phyloP scores from a whole-genome alignment of 768 basidiomycete species.

The Kwoniella dendrophila region DNA sequence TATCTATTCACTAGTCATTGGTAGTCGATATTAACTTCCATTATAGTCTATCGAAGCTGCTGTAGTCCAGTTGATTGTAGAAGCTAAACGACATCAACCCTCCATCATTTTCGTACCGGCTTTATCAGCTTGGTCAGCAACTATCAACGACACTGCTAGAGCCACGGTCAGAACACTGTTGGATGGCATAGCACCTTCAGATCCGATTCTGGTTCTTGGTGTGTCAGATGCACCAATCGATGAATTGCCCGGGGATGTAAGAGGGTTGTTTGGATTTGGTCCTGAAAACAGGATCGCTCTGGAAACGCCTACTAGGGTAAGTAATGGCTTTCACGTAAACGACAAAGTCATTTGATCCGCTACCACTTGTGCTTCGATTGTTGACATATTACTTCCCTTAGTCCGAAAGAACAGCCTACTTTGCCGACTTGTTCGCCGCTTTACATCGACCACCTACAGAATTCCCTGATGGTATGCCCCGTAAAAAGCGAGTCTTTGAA shows the following conservation, averaged over 20 bases:
- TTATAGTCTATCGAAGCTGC: slow-evolving; percentile 82
- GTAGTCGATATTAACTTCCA: slow-evolving; percentile 3
- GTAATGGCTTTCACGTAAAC: slow-evolving; percentile 14
- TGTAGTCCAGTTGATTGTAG: slow-evolving; percentile 90
- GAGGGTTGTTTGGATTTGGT: slow-evolving; percentile 81
- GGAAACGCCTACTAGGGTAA: slow-evolving; percentile 59
- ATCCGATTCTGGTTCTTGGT: slow-evolving; percentile 89
- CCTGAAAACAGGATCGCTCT: slow-evolving; percentile 76
- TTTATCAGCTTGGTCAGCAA: slow-evolving; percentile 78
- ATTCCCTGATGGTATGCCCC: slow-evolving; percentile 84
- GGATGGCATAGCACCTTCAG: slow-evolving; percentile 84
- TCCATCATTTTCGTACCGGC: slow-evolving; percentile 94
- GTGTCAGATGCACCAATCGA: slow-evolving; percentile 76
- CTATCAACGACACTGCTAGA: slow-evolving; percentile 79
- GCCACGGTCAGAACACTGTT: slow-evolving; percentile 87
- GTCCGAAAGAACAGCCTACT: slow-evolving; percentile 72
- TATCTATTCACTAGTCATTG: not conserved
- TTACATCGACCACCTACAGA: slow-evolving; percentile 75
- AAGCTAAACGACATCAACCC: slow-evolving; percentile 95
- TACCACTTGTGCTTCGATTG: not conserved
- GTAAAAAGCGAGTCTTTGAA: slow-evolving; percentile 81
- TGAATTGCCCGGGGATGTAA: slow-evolving; percentile 76
- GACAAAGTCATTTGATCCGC: not conserved
- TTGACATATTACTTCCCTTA: slow-evolving; percentile 18
- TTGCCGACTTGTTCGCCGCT: slow-evolving; percentile 70